These are phyloP conservation scores for Rosa lucieae DNA, from an alignment of 306 rosid genomes.

Conservation along the genomic window DNA sequence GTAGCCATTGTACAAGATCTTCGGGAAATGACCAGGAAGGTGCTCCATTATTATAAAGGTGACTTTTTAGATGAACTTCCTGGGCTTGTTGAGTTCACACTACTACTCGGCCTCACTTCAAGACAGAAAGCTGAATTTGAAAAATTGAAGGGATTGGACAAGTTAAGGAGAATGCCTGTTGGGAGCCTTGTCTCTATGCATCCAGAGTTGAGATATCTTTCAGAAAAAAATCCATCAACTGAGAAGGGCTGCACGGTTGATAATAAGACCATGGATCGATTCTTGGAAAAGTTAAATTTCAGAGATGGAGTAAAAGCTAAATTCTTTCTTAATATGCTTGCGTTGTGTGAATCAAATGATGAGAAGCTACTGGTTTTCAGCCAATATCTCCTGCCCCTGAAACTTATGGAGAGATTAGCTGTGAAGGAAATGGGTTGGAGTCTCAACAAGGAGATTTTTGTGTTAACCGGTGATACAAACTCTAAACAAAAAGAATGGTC, in stretches of 20 bases:
- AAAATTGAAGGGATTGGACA: constrained; percentile 43
- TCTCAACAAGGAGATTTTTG: constrained; percentile 63
- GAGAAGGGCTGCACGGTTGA: background rate
- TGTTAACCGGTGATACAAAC: constrained; percentile 71
- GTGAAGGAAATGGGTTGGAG: constrained; percentile 69
- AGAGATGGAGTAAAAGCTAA: constrained; percentile 81
- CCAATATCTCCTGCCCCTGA: constrained; percentile 79
- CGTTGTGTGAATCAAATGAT: constrained; percentile 57
- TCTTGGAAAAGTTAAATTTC: constrained; percentile 42
- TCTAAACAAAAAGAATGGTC: constrained; percentile 61
- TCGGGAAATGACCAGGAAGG: constrained; percentile 83
- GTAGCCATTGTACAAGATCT: constrained; percentile 69
- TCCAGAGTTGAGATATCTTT: constrained; percentile 42
- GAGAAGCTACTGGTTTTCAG: constrained; percentile 91
- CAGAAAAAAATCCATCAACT: background rate
- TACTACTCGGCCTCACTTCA: constrained; percentile 58
- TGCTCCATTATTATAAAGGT: constrained; percentile 86
- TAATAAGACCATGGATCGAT: constrained; percentile 39
- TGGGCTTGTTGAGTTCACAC: constrained; percentile 76
- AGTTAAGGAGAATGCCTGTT: constrained; percentile 58
- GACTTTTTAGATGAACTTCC: constrained; percentile 94
- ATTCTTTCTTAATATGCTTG: constrained; percentile 64
- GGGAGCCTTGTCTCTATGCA: constrained; percentile 85
- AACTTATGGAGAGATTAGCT: constrained; percentile 67
- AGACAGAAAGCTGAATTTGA: constrained; percentile 55